Evolutionary conservation across 768 basidiomycete species (phyloP), one percentile per base, ranked within the genome.

Genomic region (Epithele typhae): DNA sequence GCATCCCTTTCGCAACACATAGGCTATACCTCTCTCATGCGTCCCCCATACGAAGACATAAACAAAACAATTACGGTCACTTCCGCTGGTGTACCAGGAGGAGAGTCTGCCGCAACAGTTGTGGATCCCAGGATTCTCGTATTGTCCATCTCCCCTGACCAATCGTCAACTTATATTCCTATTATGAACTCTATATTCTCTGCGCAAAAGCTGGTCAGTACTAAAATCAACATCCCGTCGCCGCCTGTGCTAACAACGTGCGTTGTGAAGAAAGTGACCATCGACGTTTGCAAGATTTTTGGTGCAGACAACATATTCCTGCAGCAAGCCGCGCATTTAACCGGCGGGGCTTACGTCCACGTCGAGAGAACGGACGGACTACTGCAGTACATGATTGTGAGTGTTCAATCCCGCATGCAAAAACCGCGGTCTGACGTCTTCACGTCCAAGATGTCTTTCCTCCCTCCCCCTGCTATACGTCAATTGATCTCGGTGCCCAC

Each of bases 131-230:
- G 82, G 8, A 82, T 88, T 41, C 64, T 87, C 41, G 74, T 98
- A 53, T 73, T 99, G 43, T 94, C 92, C 33, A 92, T 96, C 45
- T 95, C 94, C 10, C 90, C 91, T 14, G 89, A 95, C 67, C 75
- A 85, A 23, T 85, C 89, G 8, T 77, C 84, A 7, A 91, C 93
- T 9, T 99, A 99, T 66, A 95, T 98, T 40, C 91, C 95, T 21
- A 84, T 98, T 62, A 99, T 99, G 96, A 98, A 98, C 63, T 85
- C 93, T 44, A 98, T 98, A 40, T 99, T 99, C 68, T 93, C 94
- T 15, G 96, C 96, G 4, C 96, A 99, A 66, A 99, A 99, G 71
- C 74, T 92, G 55, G 95, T 90, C 53, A 56, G 84, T 66, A 21
- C 48, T 34, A 22, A 41, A 18, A n/a, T n/a, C n/a, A n/a, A n/a